Evolutionary conservation across 202 grass and related monocot genomes (phyloP).

Genomic region (Zizania palustris): DNA sequence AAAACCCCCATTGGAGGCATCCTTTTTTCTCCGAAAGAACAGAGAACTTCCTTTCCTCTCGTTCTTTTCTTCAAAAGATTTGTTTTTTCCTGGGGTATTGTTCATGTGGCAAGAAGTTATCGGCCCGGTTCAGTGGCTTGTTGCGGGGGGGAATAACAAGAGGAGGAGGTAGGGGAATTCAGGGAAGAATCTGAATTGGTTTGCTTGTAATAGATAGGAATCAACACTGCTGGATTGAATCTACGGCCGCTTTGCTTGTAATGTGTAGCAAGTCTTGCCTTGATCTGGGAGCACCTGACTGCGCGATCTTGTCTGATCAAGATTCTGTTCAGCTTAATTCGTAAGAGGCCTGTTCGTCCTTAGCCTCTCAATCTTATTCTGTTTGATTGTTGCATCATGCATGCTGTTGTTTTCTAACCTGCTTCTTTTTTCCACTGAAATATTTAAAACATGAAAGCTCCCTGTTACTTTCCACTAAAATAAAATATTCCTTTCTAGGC

Average conservation of each 20-base stretch:
- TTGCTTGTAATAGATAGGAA: conserved; percentile 3
- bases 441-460: conserved; percentile 11
- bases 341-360: not conserved
- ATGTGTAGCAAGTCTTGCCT: conserved; percentile 14
- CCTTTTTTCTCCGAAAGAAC: not conserved
- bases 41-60: conserved; percentile 10
- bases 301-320: conserved; percentile 26
- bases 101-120: not conserved
- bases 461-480: not conserved
- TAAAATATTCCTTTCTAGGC: not conserved
- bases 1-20: not conserved
- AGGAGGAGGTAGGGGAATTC: not conserved
- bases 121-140: not conserved
- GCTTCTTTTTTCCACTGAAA: too few species aligned
- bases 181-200: conserved; percentile 25
- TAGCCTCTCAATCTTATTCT: not conserved
- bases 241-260: conserved; percentile 6
- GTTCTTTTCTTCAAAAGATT: conserved; percentile 13
- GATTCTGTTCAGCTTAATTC: conserved; percentile 2
- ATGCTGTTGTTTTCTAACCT: not conserved
- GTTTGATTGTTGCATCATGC: not conserved
- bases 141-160: not conserved
- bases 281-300: conserved; percentile 23
- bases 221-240: conserved; percentile 21
- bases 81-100: not conserved